Base-by-base conservation (phyloP, 371 early-diverging fungal species). In the Capniomyces stellatus region DNA sequence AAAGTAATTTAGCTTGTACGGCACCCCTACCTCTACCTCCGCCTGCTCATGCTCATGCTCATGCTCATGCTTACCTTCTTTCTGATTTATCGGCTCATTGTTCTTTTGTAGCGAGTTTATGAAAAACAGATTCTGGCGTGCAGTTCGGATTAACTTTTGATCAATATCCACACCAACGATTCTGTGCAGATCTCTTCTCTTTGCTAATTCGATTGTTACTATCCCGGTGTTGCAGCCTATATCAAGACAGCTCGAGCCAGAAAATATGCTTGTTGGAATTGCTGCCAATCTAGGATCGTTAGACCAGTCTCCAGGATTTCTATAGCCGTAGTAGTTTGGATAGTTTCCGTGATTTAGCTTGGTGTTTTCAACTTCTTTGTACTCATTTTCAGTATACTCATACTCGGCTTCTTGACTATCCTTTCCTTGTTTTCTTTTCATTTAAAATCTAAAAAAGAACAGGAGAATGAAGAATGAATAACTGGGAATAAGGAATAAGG, bases 171-270 rank as follows among this genome's bases (percentile, higher is more conserved):
- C 75, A 6, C 88, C 92, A 1, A 70, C 63, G 3, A 79, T 71
- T 54, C 56, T 59, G 1, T 30, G 19, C 1, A 78, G 73, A 2
- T 61, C 53, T 43, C 68, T 72, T 15, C 67, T 64, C 31, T 68
- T 51, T 2, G 76, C 83, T 71, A 64, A 18, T 28, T 6, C 62
- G 24, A 84, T 62, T 0, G 83, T 74, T n/a, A 88, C 57, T 41
- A 74, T 59, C 12, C 86, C 92, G 1, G 78, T 58, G 58, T 89
- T 88, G 70, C 92, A 91, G 3, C 92, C 92, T 62, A 91, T 77
- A 63, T 91, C 92, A 23, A 89, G 67, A 10, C 86, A 77, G 8
- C 58, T 57, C 51, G 79, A 79, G 22, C 67, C 64, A 19, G 60
- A 52, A 51, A 91, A 77, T 64, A 76, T 70, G 1, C 30, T 42